phyloP scores from a whole-genome alignment of 192 early-diverging fungal genomes.

The Backusella tuberculispora region DNA sequence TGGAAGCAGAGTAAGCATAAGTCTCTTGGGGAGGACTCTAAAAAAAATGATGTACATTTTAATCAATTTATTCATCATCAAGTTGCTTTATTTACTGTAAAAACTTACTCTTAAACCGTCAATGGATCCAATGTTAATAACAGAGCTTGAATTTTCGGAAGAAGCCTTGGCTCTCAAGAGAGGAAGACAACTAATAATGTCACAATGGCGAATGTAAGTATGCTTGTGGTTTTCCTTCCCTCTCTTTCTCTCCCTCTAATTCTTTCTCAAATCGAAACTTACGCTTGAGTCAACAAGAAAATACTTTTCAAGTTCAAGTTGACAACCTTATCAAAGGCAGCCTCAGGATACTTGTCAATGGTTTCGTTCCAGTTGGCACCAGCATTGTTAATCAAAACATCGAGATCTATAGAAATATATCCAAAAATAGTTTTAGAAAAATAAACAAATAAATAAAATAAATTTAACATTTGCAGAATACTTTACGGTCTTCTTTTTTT shows the following conservation, averaged over 20 bases:
- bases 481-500: conserved; percentile 61
- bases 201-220: background rate
- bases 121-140: conserved; percentile 93
- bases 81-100: background rate
- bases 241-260: background rate
- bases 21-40: conserved; percentile 47
- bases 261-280: conserved; percentile 5
- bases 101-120: conserved; percentile 52
- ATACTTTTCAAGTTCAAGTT: conserved; percentile 84
- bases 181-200: conserved; percentile 54
- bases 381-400: conserved; percentile 90
- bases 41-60: background rate
- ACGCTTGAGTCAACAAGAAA: conserved; percentile 80
- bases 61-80: background rate
- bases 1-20: conserved; percentile 79
- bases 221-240: background rate
- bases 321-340: conserved; percentile 76
- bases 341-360: conserved; percentile 60
- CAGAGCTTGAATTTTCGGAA: conserved; percentile 59
- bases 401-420: conserved; percentile 53
- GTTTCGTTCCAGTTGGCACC: conserved; percentile 65
- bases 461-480: background rate
- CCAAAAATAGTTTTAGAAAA: no score
- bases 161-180: conserved; percentile 64
- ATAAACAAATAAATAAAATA: background rate